phyloP scores from a whole-genome alignment of 2,329 filamentous ascomycete genomes.

The Aspergillus hortae region DNA sequence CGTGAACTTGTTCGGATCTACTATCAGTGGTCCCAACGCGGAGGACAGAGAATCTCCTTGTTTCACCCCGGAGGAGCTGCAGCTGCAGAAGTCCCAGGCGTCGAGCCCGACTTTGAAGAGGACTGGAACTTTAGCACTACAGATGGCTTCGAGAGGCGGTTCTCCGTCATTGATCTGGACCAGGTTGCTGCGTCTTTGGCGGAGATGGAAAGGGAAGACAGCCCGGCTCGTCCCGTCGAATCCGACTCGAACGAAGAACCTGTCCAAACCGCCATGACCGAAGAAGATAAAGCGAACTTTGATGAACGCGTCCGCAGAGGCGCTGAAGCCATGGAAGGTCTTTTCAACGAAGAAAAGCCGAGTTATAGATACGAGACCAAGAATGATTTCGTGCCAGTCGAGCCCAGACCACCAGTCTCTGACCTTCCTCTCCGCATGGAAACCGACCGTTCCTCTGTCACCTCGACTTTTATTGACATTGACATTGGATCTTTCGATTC shows the following conservation, averaged over 20 bases:
- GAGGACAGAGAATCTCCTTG: slow-evolving; percentile 52
- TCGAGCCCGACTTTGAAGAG: slow-evolving; percentile 42
- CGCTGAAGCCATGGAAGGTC: slow-evolving; percentile 52
- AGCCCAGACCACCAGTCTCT: slow-evolving; percentile 43
- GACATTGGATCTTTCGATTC: slow-evolving; percentile 54
- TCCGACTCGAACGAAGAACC: slow-evolving; percentile 27
- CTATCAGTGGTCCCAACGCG: slow-evolving; percentile 47
- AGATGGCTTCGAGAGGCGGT: slow-evolving; percentile 55
- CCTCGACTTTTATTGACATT: slow-evolving; percentile 52
- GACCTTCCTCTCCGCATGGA: slow-evolving; percentile 52
- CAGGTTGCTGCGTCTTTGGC: slow-evolving; percentile 47
- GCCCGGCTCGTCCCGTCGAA: slow-evolving; percentile 27
- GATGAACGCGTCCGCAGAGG: slow-evolving; percentile 57
- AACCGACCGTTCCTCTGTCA: slow-evolving; percentile 46
- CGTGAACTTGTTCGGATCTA: slow-evolving; percentile 47
- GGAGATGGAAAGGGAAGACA: slow-evolving; percentile 39
- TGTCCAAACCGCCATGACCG: slow-evolving; percentile 33
- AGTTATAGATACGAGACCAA: slow-evolving; percentile 58
- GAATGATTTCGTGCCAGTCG: slow-evolving; percentile 46
- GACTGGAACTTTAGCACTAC: slow-evolving; percentile 66
- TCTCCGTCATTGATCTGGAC: slow-evolving; percentile 46
- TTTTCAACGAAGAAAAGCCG: slow-evolving; percentile 54
- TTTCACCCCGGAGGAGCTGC: slow-evolving; percentile 59
- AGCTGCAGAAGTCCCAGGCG: slow-evolving; percentile 50
- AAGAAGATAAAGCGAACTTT: slow-evolving; percentile 50